Percentiles rank a stretch among this genome's conserved stretches.
These are phyloP conservation scores for Penicillium olsonii DNA, from an alignment of 2,329 filamentous ascomycete genomes.

Conservation along the genomic window DNA sequence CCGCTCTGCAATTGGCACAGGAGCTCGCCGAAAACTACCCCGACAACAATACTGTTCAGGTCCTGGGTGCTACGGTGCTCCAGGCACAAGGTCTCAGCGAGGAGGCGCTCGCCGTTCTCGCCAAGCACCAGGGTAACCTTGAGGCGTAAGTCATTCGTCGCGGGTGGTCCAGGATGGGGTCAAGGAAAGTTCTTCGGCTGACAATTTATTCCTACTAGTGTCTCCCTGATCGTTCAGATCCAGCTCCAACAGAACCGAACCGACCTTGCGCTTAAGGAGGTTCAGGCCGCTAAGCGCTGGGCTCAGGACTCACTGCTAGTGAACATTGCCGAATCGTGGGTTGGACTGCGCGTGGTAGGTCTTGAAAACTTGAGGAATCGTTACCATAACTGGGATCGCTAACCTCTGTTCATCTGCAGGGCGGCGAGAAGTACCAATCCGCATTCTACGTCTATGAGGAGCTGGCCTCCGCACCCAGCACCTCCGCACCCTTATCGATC, in stretches of 20 bases:
- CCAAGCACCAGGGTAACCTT: slow-evolving; percentile 78
- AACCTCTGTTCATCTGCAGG: slow-evolving; percentile 51
- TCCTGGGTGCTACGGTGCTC: slow-evolving; percentile 78
- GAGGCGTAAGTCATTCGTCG: slow-evolving; percentile 63
- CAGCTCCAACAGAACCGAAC: slow-evolving; percentile 88
- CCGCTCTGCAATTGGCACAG: slow-evolving; percentile 65
- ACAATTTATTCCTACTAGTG: slow-evolving; percentile 45
- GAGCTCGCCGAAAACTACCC: slow-evolving; percentile 65
- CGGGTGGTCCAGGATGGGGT: neutral
- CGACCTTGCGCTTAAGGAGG: slow-evolving; percentile 88
- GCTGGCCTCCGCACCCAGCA: slow-evolving; percentile 81
- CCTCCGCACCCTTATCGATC: slow-evolving; percentile 72
- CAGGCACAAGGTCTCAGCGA: slow-evolving; percentile 80
- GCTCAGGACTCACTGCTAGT: slow-evolving; percentile 92
- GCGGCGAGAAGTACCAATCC: slow-evolving; percentile 93
- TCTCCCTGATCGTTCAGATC: slow-evolving; percentile 88
- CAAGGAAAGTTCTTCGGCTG: slow-evolving; percentile 4
- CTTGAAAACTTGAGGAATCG: too few species aligned
- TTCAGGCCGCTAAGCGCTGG: slow-evolving; percentile 82
- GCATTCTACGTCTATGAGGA: slow-evolving; percentile 98
- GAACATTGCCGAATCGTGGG: slow-evolving; percentile 94
- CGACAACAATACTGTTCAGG: slow-evolving; percentile 79
- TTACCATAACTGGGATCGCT: neutral
- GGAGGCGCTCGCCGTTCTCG: slow-evolving; percentile 76
- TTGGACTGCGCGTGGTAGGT: slow-evolving; percentile 79